Base-by-base conservation (phyloP, 805 yeast genomes). In the Saccharomycopsis capsularis region DNA sequence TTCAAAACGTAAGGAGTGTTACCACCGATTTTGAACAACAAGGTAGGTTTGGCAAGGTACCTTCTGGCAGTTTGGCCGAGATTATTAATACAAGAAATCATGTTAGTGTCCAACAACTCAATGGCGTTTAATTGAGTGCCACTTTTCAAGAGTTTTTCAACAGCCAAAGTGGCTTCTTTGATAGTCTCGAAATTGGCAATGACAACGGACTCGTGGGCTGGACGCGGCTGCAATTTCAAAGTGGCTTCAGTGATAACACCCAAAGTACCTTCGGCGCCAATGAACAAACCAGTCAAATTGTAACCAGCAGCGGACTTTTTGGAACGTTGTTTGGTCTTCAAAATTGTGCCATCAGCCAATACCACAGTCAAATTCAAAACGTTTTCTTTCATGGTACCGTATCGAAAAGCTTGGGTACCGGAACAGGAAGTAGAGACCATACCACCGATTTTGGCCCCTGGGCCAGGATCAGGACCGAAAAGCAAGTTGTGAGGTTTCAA, bases 161-260 rank as follows among this genome's bases (percentile, higher is more conserved):
- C 86, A 7, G 88, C 74, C 27, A 76, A 68, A 0, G 93, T 82
- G 0, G 95, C 95, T 56, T 82, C 84, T 21, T 70, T 71, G 32
- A 87, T 75, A 18, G 75, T 67, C 3, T 84, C 78, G 63, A 87
- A 87, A 34, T 83, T 69, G 21, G 84, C 79, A 40, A 85, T 74
- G 3, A 83, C 80, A 25, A 87, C 85, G 46, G 77, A 74, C 59
- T 85, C 91, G 35, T 70, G 59, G 56, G 69, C 67, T 1, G 91
- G 91, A 51, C 73, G 75, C 16, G 80, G 84, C 55, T 82, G 80
- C 42, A 85, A 66, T 57, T 78, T 82, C 42, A 85, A 67, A 0
- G 91, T 84, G 2, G 85, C 86, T 57, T 85, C 90, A 2, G 89
- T 85, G 27, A 85, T 78, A 16, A 85, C 72, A 2, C 93, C 95